Percentiles rank a stretch among this genome's conserved stretches.
Conservation (phyloP, 2,329 filamentous ascomycete species). For the Plectosphaerella plurivora region DNA sequence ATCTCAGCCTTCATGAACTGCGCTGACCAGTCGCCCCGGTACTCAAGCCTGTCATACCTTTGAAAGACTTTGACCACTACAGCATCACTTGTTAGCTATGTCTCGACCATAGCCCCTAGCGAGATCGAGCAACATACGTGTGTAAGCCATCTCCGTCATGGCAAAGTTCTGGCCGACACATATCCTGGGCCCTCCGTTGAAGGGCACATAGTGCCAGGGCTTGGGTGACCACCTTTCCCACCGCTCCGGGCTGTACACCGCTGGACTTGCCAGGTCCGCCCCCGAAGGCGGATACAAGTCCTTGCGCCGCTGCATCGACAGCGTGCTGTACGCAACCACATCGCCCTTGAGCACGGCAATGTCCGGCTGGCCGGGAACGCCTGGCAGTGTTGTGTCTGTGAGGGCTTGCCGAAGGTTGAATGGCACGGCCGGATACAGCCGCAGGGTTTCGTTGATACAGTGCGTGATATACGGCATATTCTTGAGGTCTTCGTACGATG, state of each 20-base stretch:
- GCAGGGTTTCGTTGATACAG: conserved; percentile 71
- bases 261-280: conserved; percentile 29
- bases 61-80: conserved; percentile 51
- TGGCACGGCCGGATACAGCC: conserved; percentile 73
- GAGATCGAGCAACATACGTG: conserved; percentile 23
- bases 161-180: conserved; percentile 58
- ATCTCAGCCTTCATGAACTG: conserved; percentile 39
- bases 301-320: conserved; percentile 44
- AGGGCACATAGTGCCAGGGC: conserved; percentile 49
- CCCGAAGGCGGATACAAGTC: conserved; percentile 42
- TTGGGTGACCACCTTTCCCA: conserved; percentile 48
- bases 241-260: conserved; percentile 42
- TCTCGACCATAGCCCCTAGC: background rate
- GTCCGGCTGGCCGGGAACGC: conserved; percentile 19
- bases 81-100: background rate
- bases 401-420: conserved; percentile 73
- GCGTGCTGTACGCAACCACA: conserved; percentile 43
- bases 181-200: conserved; percentile 15
- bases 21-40: conserved; percentile 38
- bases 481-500: conserved; percentile 20
- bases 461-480: conserved; percentile 75
- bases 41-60: conserved; percentile 51
- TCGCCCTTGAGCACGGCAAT: conserved; percentile 42
- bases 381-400: conserved; percentile 68
- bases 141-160: conserved; percentile 52